Evolutionary conservation across 306 rosid species (phyloP), one percentile per base, ranked within the genome.

Genomic region (Sophora flavescens): DNA sequence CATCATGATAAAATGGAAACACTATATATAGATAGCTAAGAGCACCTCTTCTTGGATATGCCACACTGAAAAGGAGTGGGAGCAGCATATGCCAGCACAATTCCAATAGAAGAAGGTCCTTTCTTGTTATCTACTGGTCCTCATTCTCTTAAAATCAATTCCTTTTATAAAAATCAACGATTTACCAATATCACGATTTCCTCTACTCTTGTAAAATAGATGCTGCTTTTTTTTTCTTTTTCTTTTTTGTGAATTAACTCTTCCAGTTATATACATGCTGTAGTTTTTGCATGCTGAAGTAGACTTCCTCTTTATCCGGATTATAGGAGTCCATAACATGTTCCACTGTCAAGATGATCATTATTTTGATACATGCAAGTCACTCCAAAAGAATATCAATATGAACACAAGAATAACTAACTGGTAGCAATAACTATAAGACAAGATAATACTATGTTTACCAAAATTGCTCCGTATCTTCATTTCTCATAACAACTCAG

Each of bases 21-120:
- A 80, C 35, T 80, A 66, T 78, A 69, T 83, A 81, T 58, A 75
- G 18, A 26, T 33, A 45, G n/a, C 59, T 63, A 62, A 79, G 47
- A 80, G 88, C 84, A 86, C 74, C 80, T 73, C 62, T 39, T 16
- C 33, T 68, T 59, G 90, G 87, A 88, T 88, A 88, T 88, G 92
- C 92, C 84, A 30, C 32, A 22, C 33, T 74, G 15, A 17, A 72
- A 70, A 82, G 54, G 10, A 64, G 69, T 6, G 48, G 73, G 51
- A 42, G 75, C 32, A 85, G 87, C 70, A 83, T 82, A 84, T 86
- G 78, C 87, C 63, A 14, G 86, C 8, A 70, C 63, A 84, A 84
- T 83, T 87, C 86, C 83, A 17, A 61, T 44, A 9, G n/a, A 42
- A 71, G 59, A 47, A 13, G 71, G 39, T 12, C 70, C 80, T 66